These are phyloP conservation scores for Penicillium bialowiezense DNA, from an alignment of 495 filamentous ascomycete species.

Conservation along the genomic window DNA sequence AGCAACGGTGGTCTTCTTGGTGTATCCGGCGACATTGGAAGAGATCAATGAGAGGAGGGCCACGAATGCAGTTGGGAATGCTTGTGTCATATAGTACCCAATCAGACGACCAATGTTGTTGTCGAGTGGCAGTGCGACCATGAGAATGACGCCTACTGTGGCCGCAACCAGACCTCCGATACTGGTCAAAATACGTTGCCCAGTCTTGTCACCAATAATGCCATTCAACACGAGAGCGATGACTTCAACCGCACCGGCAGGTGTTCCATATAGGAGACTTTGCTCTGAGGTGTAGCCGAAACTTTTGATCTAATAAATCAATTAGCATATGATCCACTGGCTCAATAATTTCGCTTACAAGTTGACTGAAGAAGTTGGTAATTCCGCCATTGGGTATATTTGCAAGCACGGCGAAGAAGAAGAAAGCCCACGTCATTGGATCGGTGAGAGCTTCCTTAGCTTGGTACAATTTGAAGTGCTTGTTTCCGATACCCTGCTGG, in stretches of 20 bases:
- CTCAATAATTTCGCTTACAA: too few species aligned
- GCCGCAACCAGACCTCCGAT: conserved; percentile 34
- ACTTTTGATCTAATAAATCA: conserved; percentile 34
- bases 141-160: conserved; percentile 59
- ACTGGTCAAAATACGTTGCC: conserved; percentile 53
- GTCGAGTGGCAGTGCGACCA: conserved; percentile 59
- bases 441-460: conserved; percentile 48
- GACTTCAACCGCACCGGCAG: conserved; percentile 65
- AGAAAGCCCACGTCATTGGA: conserved; percentile 46
- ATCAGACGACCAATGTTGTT: conserved; percentile 59
- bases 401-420: conserved; percentile 27
- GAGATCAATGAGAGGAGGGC: conserved; percentile 51
- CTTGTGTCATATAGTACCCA: conserved; percentile 63
- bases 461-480: conserved; percentile 63
- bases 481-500: conserved; percentile 68
- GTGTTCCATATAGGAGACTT: conserved; percentile 64
- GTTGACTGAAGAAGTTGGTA: conserved; percentile 58
- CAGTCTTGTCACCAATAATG: conserved; percentile 55
- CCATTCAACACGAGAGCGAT: conserved; percentile 58
- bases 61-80: conserved; percentile 50
- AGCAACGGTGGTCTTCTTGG: conserved; percentile 70
- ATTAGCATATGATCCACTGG: too few species aligned
- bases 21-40: conserved; percentile 66
- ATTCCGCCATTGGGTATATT: conserved; percentile 47
- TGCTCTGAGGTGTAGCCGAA: conserved; percentile 56